Evolutionary conservation across 176 grass and related monocot genomes (phyloP), one percentile per base, ranked within the genome.

Genomic region (Chrysopogon serrulatus): DNA sequence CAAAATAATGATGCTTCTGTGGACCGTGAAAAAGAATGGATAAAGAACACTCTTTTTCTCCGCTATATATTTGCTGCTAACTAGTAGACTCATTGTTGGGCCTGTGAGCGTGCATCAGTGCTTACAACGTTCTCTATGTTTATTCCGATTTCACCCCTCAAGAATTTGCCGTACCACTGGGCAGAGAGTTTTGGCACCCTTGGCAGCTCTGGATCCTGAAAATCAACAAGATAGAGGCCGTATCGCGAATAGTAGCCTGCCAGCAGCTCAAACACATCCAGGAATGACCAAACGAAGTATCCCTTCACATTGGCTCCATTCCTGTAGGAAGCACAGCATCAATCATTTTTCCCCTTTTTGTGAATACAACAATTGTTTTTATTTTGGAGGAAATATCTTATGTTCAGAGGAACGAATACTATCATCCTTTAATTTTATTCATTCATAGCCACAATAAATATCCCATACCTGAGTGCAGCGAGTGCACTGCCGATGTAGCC

Each of bases 271-370:
- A 89, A 94, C 3, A 87, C 86, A 39, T 94, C 92, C n/a, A 94
- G 0, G 33, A 94, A 91, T 70, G 92, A 87, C 92, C 92, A 94
- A 65, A 94, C 92, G 51, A 94, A 91, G 77, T 89, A 94, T 26
- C 89, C 92, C 64, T 82, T 94, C 24, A 85, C 87, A 33, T 94
- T 89, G 44, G 89, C 81, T 76, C 89, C 87, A 28, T 89, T 87
- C 84, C 92, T 94, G 70, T 21, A 32, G 19, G 10, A 40, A 40
- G 15, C 36, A 3, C 24, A 69, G 67, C 12, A 61, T 27, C 4
- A 1, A 28, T 61, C 10, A 61, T 28, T 61, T 27, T 61, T 26
- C 13, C 10, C 2, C 6, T 37, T n/a, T 56, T 56, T 56, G 2
- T 8, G 21, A 3, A 56, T 23, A 8, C 18, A 53, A 21, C 48